Conservation (phyloP, 352 stramenopile species). For the Phytophthora hybrid region DNA sequence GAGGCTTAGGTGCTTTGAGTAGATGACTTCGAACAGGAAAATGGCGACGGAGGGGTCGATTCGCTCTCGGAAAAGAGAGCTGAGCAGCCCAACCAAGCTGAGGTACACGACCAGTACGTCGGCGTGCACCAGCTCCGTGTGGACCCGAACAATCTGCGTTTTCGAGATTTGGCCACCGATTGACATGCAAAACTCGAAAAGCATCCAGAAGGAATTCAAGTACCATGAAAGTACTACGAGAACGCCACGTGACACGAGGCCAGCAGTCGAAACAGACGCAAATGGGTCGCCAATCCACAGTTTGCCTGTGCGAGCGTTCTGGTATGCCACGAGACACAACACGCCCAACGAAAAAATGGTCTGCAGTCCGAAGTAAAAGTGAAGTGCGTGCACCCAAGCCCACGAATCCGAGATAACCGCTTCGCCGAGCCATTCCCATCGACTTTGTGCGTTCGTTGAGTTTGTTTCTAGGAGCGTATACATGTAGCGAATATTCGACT, state of each 20-base stretch:
- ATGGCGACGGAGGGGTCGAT: slow-evolving; percentile 38
- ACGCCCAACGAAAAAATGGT: slow-evolving; percentile 41
- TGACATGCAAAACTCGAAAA: slow-evolving; percentile 43
- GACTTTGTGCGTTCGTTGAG: slow-evolving; percentile 16
- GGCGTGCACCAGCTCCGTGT: slow-evolving; percentile 42
- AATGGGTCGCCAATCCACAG: slow-evolving; percentile 57
- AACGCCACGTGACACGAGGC: slow-evolving; percentile 28
- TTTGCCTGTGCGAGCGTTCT: slow-evolving; percentile 38
- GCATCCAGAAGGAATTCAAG: slow-evolving; percentile 45
- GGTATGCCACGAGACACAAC: slow-evolving; percentile 39
- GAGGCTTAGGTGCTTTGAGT: slow-evolving; percentile 10
- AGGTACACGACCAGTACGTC: slow-evolving; percentile 44
- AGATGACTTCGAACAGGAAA: slow-evolving; percentile 41
- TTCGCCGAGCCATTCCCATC: slow-evolving; percentile 33
- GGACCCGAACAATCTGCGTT: slow-evolving; percentile 33
- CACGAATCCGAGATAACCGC: slow-evolving; percentile 40
- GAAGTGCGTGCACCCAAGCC: slow-evolving; percentile 48
- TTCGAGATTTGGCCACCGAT: slow-evolving; percentile 23
- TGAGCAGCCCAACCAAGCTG: slow-evolving; percentile 32
- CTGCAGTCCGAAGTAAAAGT: slow-evolving; percentile 44
- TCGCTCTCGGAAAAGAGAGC: slow-evolving; percentile 29
- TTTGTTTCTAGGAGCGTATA: slow-evolving; percentile 31
- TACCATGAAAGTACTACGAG: slow-evolving; percentile 45
- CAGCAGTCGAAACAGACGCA: slow-evolving; percentile 42
- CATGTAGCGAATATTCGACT: slow-evolving; percentile 43